Percentiles rank a stretch among this genome's conserved stretches.
Conservation (phyloP, 495 filamentous ascomycete species). For the Aspergillus haitiensis region DNA sequence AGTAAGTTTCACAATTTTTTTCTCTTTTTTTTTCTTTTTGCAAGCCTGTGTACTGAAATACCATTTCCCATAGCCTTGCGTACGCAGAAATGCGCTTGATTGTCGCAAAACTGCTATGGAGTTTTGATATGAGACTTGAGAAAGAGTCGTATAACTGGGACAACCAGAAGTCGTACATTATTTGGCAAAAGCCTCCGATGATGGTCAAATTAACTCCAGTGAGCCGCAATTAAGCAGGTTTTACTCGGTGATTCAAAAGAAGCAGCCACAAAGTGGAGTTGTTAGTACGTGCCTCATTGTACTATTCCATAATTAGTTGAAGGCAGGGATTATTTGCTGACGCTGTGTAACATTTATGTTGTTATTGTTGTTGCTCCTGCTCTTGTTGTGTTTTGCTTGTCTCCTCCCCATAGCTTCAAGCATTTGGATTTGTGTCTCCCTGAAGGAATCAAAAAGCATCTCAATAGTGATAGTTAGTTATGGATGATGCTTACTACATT, state of each 20-base stretch:
- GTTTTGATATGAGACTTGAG: constrained; percentile 42
- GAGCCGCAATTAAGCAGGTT: neutral
- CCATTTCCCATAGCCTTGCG: constrained; percentile 31
- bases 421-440: neutral
- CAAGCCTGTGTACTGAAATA: no score
- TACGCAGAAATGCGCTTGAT: constrained; percentile 48
- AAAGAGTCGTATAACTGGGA: constrained; percentile 32
- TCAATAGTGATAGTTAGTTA: neutral
- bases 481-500: neutral
- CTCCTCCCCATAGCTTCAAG: neutral
- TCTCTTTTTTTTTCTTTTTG: no score
- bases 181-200: constrained; percentile 46
- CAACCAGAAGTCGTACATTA: constrained; percentile 33
- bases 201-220: constrained; percentile 34
- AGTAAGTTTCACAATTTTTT: constrained; percentile 26
- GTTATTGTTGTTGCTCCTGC: no score
- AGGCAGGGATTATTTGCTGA: no score
- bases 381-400: no score
- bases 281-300: no score
- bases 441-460: neutral
- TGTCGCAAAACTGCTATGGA: constrained; percentile 41
- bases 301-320: no score
- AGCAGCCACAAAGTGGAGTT: no score
- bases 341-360: no score
- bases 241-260: no score